Evolutionary conservation across 441 rosid genomes (phyloP).

Genomic region (Pelargonium citronellum): DNA sequence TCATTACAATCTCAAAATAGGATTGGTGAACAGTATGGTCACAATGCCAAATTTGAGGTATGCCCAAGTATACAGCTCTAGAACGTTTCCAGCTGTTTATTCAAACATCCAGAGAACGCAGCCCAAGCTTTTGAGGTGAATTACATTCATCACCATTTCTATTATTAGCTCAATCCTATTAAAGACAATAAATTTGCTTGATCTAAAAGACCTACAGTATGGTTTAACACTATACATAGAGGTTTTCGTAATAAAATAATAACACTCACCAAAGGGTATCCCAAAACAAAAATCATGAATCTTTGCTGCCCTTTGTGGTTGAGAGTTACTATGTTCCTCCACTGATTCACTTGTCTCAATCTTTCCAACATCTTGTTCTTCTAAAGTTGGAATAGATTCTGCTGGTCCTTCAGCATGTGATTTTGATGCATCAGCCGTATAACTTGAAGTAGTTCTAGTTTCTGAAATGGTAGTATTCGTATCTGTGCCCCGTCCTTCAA

Average conservation of each 20-base stretch:
- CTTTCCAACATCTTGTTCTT: slow-evolving; percentile 22
- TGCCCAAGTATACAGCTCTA: too few species aligned
- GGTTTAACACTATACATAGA: not conserved
- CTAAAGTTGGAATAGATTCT: slow-evolving; percentile 19
- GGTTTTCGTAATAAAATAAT: not conserved
- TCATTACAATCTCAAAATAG: too few species aligned
- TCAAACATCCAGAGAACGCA: too few species aligned
- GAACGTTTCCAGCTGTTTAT: too few species aligned
- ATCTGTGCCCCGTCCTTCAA: slow-evolving; percentile 34
- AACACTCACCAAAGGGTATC: slow-evolving; percentile 73
- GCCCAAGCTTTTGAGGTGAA: too few species aligned
- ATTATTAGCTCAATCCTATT: too few species aligned
- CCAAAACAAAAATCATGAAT: slow-evolving; percentile 92
- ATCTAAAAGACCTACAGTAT: not conserved
- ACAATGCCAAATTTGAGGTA: too few species aligned
- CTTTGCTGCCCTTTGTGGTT: slow-evolving; percentile 46
- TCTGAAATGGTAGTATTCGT: slow-evolving; percentile 22
- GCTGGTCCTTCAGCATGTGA: slow-evolving; percentile 33
- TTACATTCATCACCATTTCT: too few species aligned
- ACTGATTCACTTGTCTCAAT: slow-evolving; percentile 22
- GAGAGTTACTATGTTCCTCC: slow-evolving; percentile 29
- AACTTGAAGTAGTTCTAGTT: slow-evolving; percentile 29
- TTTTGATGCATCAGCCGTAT: slow-evolving; percentile 40
- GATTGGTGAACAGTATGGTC: too few species aligned
- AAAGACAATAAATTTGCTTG: too few species aligned